These are phyloP conservation scores for Cryptococcus depauperatus DNA, from an alignment of 1,284 basidiomycete genomes.

Conservation along the genomic window DNA sequence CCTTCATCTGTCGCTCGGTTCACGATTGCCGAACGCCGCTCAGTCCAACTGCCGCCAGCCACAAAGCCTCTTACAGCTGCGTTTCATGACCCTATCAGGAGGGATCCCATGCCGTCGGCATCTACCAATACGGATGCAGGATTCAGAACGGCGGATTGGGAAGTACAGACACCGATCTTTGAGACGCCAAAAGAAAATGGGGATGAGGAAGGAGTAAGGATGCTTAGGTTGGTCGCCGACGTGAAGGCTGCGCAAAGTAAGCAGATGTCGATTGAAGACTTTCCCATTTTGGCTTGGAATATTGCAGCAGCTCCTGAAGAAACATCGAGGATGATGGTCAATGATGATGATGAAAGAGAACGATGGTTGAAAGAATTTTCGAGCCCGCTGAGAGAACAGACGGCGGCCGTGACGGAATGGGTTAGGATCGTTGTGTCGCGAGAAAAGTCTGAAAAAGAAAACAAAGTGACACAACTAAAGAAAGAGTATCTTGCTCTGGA, in stretches of 20 bases:
- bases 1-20: slow-evolving; percentile 5
- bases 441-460: slow-evolving; percentile 48
- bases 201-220: slow-evolving; percentile 12
- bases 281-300: slow-evolving; percentile 27
- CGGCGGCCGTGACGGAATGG: slow-evolving; percentile 10
- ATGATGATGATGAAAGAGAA: slow-evolving; percentile 6
- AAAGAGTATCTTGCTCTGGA: slow-evolving; percentile 63
- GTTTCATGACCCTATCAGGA: no score
- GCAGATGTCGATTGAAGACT: slow-evolving; percentile 10
- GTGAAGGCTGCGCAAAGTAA: slow-evolving; percentile 16
- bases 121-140: slow-evolving; percentile 28
- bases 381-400: slow-evolving; percentile 13
- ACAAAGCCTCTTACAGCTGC: slow-evolving; percentile 6
- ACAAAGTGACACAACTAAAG: slow-evolving; percentile 54
- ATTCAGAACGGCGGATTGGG: slow-evolving; percentile 16
- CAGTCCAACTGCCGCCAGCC: slow-evolving; percentile 22
- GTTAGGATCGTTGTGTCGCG: slow-evolving; percentile 14
- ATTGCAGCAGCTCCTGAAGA: slow-evolving; percentile 17
- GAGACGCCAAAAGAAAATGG: slow-evolving; percentile 3
- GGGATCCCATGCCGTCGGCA: slow-evolving; percentile 23
- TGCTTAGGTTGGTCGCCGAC: slow-evolving; percentile 15
- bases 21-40: slow-evolving; percentile 33
- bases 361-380: slow-evolving; percentile 14
- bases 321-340: slow-evolving; percentile 10
- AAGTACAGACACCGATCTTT: slow-evolving; percentile 7